A percentile compares a stretch with the other conserved stretches of the same genome.
Evolutionary conservation across 345 rosid genomes (phyloP).

Genomic region (Adansonia digitata): DNA sequence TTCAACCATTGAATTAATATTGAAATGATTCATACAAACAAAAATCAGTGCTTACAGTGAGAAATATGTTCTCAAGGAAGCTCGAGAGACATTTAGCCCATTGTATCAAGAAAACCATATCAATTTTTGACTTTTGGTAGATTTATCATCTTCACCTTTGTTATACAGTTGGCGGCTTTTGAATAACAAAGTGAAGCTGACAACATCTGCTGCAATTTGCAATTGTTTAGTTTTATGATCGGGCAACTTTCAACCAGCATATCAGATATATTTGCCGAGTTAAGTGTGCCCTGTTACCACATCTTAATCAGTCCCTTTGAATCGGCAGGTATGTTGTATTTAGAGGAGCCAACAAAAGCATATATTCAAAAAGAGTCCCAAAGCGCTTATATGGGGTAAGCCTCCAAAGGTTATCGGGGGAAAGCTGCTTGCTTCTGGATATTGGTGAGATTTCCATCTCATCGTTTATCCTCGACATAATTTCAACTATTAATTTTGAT

Average conservation of each 20-base stretch:
- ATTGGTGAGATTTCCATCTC: slow-evolving; percentile 48
- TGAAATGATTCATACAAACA: neutral
- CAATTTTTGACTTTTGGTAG: neutral
- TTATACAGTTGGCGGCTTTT: slow-evolving; percentile 93
- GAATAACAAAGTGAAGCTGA: slow-evolving; percentile 65
- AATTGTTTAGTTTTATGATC: slow-evolving; percentile 55
- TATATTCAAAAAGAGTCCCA: slow-evolving; percentile 76
- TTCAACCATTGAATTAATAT: neutral
- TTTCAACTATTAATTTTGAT: neutral
- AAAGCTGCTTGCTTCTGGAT: slow-evolving; percentile 91
- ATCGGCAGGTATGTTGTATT: slow-evolving; percentile 69
- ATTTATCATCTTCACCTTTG: slow-evolving; percentile 14
- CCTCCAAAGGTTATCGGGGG: slow-evolving; percentile 85
- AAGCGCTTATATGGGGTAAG: slow-evolving; percentile 74
- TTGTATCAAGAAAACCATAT: neutral
- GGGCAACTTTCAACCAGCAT: slow-evolving; percentile 49
- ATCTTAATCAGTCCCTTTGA: neutral
- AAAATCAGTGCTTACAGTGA: neutral
- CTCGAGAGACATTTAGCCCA: neutral
- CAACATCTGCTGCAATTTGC: slow-evolving; percentile 46
- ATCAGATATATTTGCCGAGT: neutral
- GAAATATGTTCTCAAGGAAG: neutral
- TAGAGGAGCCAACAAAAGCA: slow-evolving; percentile 95
- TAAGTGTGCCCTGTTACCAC: neutral
- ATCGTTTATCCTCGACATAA: neutral